Percentiles rank a stretch among this genome's conserved stretches.
These are phyloP conservation scores for Rhodotorula taiwanensis DNA, from an alignment of 768 basidiomycete genomes.

Conservation along the genomic window DNA sequence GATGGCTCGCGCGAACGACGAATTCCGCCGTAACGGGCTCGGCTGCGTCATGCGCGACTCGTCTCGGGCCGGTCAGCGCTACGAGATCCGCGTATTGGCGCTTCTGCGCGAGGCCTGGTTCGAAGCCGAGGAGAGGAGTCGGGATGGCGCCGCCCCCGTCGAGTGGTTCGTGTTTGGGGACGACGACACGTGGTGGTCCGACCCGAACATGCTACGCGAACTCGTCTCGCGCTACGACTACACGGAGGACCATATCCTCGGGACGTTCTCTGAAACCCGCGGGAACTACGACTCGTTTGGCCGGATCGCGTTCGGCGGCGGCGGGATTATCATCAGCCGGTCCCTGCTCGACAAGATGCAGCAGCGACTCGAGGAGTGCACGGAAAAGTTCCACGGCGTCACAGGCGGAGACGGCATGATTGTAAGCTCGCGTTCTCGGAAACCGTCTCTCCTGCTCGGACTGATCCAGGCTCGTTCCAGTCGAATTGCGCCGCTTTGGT, in stretches of 20 bases:
- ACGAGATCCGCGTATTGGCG: conserved; percentile 24
- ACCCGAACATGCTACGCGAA: conserved; percentile 5
- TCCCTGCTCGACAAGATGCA: conserved; percentile 25
- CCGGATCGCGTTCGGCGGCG: conserved; percentile 29
- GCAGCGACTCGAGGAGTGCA: conserved; percentile 20
- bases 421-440: neutral
- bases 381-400: neutral
- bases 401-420: conserved; percentile 33
- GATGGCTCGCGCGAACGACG: conserved; percentile 15
- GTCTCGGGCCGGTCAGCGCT: conserved; percentile 10
- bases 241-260: conserved; percentile 21
- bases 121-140: conserved; percentile 11
- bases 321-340: conserved; percentile 17
- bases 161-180: conserved; percentile 35
- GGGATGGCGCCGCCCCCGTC: conserved; percentile 7
- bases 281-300: conserved; percentile 22
- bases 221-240: conserved; percentile 14
- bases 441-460: neutral
- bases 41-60: conserved; percentile 16
- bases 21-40: neutral
- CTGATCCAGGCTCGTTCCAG: neutral
- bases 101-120: conserved; percentile 24
- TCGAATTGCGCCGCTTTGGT: conserved; percentile 24
- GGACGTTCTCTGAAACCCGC: conserved; percentile 18
- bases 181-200: conserved; percentile 32